A percentile compares a stretch with the other conserved stretches of the same genome.
phyloP scores from a whole-genome alignment of 179 eudicot genomes.

The Nepenthes alata region DNA sequence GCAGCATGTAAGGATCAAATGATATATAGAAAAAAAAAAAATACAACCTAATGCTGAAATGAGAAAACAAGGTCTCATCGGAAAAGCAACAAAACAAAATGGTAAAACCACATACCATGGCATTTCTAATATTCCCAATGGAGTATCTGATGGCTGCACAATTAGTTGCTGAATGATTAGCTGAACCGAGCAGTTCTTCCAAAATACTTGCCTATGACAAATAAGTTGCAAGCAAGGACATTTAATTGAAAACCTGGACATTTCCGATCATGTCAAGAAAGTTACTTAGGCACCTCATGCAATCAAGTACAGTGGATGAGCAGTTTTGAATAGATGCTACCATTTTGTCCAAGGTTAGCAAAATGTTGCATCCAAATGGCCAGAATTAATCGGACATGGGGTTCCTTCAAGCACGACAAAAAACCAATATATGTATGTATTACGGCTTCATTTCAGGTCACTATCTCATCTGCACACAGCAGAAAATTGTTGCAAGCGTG shows the following conservation, averaged over 20 bases:
- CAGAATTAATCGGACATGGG: too few relatives aligned
- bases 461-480: too few relatives aligned
- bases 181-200: conserved; percentile 51
- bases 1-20: neutral
- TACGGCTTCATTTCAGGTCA: too few relatives aligned
- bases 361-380: too few relatives aligned
- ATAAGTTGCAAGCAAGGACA: conserved; percentile 4
- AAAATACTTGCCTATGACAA: conserved; percentile 49
- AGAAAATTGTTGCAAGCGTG: too few relatives aligned
- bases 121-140: conserved; percentile 50
- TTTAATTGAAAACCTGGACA: neutral
- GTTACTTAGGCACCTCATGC: conserved; percentile 2
- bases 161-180: conserved; percentile 25
- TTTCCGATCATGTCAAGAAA: neutral
- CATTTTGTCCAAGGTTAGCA: too few relatives aligned
- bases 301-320: neutral
- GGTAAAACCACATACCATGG: conserved; percentile 32
- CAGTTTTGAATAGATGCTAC: too few relatives aligned
- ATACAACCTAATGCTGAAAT: neutral
- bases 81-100: neutral
- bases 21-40: neutral
- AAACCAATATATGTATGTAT: too few relatives aligned
- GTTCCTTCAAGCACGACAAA: too few relatives aligned
- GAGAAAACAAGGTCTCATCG: neutral
- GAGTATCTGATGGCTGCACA: conserved; percentile 30